Evolutionary conservation across 202 grass and related monocot species (phyloP).

Genomic region (Saccharum hybrid): DNA sequence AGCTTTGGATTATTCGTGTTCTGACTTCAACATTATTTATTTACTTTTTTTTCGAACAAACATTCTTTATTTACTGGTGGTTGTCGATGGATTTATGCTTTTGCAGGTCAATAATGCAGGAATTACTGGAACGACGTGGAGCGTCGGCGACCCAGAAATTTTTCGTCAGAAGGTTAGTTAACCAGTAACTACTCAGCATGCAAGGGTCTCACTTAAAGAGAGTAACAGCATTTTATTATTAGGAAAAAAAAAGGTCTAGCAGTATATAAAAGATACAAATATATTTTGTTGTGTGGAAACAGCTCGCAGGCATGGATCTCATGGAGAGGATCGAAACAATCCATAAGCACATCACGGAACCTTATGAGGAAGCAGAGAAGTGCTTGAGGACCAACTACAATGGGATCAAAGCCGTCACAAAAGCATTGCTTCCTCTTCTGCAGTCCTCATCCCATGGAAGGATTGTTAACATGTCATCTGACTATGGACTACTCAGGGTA

Average conservation of each 20-base stretch:
- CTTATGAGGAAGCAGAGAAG: constrained; percentile 44
- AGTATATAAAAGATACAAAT: background rate
- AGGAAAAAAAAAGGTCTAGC: too few relatives aligned
- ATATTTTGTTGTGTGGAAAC: background rate
- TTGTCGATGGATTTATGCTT: background rate
- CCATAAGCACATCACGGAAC: constrained; percentile 12
- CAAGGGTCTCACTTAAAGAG: background rate
- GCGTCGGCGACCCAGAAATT: background rate
- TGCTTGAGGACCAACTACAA: constrained; percentile 51
- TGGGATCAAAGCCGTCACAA: constrained; percentile 39
- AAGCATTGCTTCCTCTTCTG: constrained; percentile 51
- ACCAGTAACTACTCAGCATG: too few relatives aligned
- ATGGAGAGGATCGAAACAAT: background rate
- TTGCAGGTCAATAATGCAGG: constrained; percentile 33
- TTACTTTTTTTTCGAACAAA: too few relatives aligned
- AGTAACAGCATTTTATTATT: too few relatives aligned
- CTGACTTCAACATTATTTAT: too few relatives aligned
- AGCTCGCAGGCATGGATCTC: background rate
- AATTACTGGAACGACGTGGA: background rate
- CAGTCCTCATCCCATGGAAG: constrained; percentile 45
- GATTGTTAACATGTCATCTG: constrained; percentile 53
- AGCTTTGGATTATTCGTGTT: too few relatives aligned
- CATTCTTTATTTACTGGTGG: background rate
- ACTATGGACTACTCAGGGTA: constrained; percentile 42
- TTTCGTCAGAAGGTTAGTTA: background rate